Base-by-base conservation (phyloP, 768 basidiomycete genomes). In the Lentinula guzmanii region DNA sequence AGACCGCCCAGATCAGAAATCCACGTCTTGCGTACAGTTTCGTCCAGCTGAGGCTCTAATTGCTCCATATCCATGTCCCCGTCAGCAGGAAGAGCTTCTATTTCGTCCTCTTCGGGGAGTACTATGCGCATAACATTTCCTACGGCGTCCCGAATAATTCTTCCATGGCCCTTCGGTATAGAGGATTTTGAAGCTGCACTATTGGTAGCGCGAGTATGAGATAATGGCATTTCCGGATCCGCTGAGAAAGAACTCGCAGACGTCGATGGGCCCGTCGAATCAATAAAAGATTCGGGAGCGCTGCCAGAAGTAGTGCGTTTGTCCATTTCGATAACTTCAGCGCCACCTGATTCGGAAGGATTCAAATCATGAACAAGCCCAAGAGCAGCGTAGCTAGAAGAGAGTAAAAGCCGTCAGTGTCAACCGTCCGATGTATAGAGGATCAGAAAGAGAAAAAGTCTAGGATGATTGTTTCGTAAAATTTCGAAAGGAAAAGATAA, bases 121-220 rank as follows among this genome's bases (percentile, higher is more conserved):
- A 91, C 86, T 45, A 95, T 77, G 52, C 83, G 79, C 21, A 93
- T 68, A 42, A 95, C 79, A 64, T 87, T 88, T 33, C 95, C 95
- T 2, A 81, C 76, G 41, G 79, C 85, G 71, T 95, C 94, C 52
- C 93, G 82, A 55, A 93, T 72, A 66, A 98, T 95, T 69, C 85
- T 82, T 34, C 93, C 95, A 69, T 84, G 88, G 1, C 90, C 90
- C 66, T 78, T 83, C 11, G 83, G 85, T 52, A 85, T 75, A 31
- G 70, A 61, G 16, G 42, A 11, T 16, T 58, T 58, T 24, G 37
- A n/a, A 18, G 39, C 21, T 33, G 42, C 41, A 46, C 16, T 21
- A 4, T n/a, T 24, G 10, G 39, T 58, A 15, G 41, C 31, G 33
- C 33, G 13, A 3, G 42, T 10, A 33, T 56, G 41, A 33, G 18